Evolutionary conservation across 345 rosid genomes (phyloP), one percentile per base, ranked within the genome.

Genomic region (Acer campestre): DNA sequence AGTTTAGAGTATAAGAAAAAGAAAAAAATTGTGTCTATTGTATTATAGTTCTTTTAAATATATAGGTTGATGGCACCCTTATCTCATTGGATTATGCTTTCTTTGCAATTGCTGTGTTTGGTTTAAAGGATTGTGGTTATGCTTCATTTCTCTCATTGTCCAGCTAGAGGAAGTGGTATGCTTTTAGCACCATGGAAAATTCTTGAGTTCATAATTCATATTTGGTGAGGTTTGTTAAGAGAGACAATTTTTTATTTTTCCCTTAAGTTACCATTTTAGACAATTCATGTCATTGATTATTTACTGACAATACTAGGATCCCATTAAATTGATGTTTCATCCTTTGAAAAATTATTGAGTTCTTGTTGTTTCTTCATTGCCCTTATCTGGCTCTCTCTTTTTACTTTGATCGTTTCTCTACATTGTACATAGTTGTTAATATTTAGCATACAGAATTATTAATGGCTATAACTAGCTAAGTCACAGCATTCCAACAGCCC

Each of bases 61-160:
- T 67, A 35, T 42, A 59, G 63, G 63, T 59, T 59, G 63, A 59
- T n/a, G 63, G 22, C 27, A 59, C 63, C 58, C 63, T 59, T 20
- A n/a, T 59, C 10, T 59, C 23, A 18, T 59, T 59, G 27, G 27
- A n/a, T 59, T 59, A 9, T 59, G 3, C 11, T 20, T 20, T 59
- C 10, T 16, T 59, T 59, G 63, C 63, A 59, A 20, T 59, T 59
- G 63, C 12, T 59, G 63, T 20, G 63, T 59, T 59, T 59, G 27
- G 12, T 59, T 59, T 59, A n/a, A 9, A 59, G 63, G 25, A 59
- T 13, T 59, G 22, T 59, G 23, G 63, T 53, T 16, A 17, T 16
- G n/a, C 58, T 53, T 46, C n/a, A 53, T 53, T 53, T 53, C 58
- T 16, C n/a, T 53, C 11, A 53, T 16, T 53, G 5, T 53, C 58